These are phyloP conservation scores for Penicillium macrosclerotiorum DNA, from an alignment of 495 filamentous ascomycete species.

Conservation along the genomic window DNA sequence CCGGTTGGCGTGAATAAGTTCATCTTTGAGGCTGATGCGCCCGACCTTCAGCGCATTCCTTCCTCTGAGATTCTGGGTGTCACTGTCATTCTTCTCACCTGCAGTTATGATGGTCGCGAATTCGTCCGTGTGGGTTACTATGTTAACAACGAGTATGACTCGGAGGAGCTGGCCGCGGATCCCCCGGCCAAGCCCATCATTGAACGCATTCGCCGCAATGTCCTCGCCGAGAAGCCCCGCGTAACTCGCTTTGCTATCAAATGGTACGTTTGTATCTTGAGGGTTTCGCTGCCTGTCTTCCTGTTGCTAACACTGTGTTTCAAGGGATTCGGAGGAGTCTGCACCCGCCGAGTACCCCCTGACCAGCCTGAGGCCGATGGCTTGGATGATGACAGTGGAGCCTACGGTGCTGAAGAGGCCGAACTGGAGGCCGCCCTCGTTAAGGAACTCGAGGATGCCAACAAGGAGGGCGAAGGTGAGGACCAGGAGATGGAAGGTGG, in stretches of 20 bases:
- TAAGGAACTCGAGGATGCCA: slow-evolving; percentile 58
- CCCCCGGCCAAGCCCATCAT: slow-evolving; percentile 89
- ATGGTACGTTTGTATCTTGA: slow-evolving; percentile 59
- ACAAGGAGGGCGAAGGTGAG: slow-evolving; percentile 51
- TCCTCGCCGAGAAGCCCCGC: slow-evolving; percentile 94
- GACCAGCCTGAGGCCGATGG: slow-evolving; percentile 95
- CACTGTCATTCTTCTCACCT: slow-evolving; percentile 93
- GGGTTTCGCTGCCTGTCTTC: not conserved
- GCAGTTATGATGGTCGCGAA: slow-evolving; percentile 92
- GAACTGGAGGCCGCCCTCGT: slow-evolving; percentile 52
- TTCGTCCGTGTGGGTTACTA: slow-evolving; percentile 99
- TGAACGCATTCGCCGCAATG: slow-evolving; percentile 85
- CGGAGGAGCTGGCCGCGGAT: slow-evolving; percentile 80
- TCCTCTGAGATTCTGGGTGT: slow-evolving; percentile 93
- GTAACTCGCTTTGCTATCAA: slow-evolving; percentile 99
- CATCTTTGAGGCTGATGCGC: slow-evolving; percentile 92
- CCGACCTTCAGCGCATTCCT: slow-evolving; percentile 84
- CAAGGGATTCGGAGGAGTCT: slow-evolving; percentile 92
- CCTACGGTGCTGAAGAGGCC: slow-evolving; percentile 79
- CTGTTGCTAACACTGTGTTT: slow-evolving; percentile 4
- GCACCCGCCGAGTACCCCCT: slow-evolving; percentile 95
- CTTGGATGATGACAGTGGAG: slow-evolving; percentile 74
- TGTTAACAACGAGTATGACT: slow-evolving; percentile 97
- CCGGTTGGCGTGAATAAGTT: slow-evolving; percentile 98
- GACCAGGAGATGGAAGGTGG: slow-evolving; percentile 84